Conservation (phyloP, 2,329 filamentous ascomycete genomes). For the Fusarium annulatum region DNA sequence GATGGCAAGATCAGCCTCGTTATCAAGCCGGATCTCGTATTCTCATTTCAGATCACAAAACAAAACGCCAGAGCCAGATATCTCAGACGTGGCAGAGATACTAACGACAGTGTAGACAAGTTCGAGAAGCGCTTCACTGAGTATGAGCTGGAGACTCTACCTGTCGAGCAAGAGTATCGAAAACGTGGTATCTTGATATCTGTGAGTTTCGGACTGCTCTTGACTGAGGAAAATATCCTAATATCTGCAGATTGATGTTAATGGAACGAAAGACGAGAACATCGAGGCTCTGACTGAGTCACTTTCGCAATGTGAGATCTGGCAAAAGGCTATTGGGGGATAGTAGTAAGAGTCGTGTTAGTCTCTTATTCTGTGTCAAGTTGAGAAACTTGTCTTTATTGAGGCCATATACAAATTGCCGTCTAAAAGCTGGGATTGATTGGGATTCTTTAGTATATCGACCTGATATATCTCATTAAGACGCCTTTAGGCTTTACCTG, state of each 20-base stretch:
- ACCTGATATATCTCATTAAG: too few relatives aligned
- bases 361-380: too few relatives aligned
- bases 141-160: background rate
- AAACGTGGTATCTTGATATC: background rate
- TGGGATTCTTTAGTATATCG: accelerated
- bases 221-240: accelerated
- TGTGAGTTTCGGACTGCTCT: background rate
- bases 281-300: background rate
- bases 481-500: background rate
- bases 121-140: background rate
- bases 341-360: accelerated
- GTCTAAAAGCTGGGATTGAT: background rate
- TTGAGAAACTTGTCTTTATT: accelerated
- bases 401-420: background rate
- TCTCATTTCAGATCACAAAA: background rate
- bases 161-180: background rate
- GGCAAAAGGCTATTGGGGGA: background rate
- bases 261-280: background rate
- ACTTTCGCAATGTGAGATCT: accelerated
- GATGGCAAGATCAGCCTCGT: background rate
- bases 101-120: background rate
- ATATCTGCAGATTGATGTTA: background rate
- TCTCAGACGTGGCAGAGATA: background rate
- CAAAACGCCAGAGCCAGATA: background rate
- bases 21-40: background rate